Evolutionary conservation across 441 rosid species (phyloP).

Genomic region (Gossypium schwendimanii): DNA sequence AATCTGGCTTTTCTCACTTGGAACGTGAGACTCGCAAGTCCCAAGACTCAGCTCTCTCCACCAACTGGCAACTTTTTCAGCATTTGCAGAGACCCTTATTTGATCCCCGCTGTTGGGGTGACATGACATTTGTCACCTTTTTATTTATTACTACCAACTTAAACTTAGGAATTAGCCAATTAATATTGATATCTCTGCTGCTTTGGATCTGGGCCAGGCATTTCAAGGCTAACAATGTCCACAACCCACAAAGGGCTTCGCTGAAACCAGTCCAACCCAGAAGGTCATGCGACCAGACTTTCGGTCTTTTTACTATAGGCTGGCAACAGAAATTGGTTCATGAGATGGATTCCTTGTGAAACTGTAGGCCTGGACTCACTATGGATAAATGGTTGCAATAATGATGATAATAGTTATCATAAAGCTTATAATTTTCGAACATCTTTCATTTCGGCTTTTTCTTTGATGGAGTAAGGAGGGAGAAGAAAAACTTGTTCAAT

Average conservation of each 20-base stretch:
- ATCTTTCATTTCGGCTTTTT: no score
- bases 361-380: background rate
- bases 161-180: no score
- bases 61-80: background rate
- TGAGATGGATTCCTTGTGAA: no score
- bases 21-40: constrained; percentile 11
- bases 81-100: background rate
- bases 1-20: background rate
- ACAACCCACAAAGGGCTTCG: background rate
- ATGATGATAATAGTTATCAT: no score
- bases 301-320: background rate
- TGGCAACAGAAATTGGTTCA: background rate
- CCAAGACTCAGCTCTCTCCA: background rate
- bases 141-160: background rate
- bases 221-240: background rate
- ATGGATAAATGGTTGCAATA: no score
- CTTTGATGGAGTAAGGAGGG: no score
- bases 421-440: no score
- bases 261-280: background rate
- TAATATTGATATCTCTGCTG: background rate
- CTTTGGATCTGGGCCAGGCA: background rate
- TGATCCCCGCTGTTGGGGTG: constrained; percentile 8
- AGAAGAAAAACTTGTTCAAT: no score
- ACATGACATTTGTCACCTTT: constrained; percentile 3
- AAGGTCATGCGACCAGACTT: background rate